These are phyloP conservation scores for Zelopaecilomyces penicillatus DNA, from an alignment of 2,329 filamentous ascomycete genomes.

Conservation along the genomic window DNA sequence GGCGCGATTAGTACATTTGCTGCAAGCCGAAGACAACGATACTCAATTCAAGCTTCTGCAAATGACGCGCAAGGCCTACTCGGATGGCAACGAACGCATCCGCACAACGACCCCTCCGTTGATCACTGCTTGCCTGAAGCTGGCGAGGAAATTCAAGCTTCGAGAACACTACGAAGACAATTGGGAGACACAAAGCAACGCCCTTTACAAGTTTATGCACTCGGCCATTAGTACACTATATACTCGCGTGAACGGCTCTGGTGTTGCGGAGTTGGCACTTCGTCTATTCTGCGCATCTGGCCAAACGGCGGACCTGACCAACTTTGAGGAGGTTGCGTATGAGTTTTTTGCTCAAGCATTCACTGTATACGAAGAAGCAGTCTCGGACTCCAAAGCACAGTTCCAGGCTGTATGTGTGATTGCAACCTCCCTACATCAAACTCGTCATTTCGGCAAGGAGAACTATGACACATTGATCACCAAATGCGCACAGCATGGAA, in stretches of 20 bases:
- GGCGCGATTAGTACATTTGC: slow-evolving; percentile 81
- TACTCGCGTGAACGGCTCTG: slow-evolving; percentile 66
- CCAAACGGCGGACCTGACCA: slow-evolving; percentile 83
- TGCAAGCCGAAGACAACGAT: slow-evolving; percentile 78
- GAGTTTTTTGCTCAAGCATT: slow-evolving; percentile 98
- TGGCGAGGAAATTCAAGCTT: slow-evolving; percentile 80
- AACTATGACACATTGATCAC: slow-evolving; percentile 99
- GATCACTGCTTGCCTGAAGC: slow-evolving; percentile 80
- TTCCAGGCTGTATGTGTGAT: slow-evolving; percentile 97
- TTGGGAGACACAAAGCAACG: slow-evolving; percentile 57
- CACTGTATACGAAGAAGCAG: slow-evolving; percentile 92
- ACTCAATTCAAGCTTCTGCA: slow-evolving; percentile 92
- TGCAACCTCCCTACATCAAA: slow-evolving; percentile 79
- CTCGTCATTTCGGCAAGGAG: slow-evolving; percentile 85
- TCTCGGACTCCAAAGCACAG: slow-evolving; percentile 91
- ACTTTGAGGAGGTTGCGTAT: slow-evolving; percentile 92
- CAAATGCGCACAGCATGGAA: slow-evolving; percentile 92
- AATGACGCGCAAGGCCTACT: slow-evolving; percentile 75
- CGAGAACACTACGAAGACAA: slow-evolving; percentile 74
- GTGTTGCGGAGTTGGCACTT: slow-evolving; percentile 78
- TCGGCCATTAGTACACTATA: slow-evolving; percentile 80
- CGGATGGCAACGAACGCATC: slow-evolving; percentile 88
- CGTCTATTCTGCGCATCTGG: slow-evolving; percentile 87
- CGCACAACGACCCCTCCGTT: slow-evolving; percentile 92
- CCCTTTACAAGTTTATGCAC: slow-evolving; percentile 93